These are phyloP conservation scores for Colletotrichum shisoi DNA, from an alignment of 2,329 filamentous ascomycete genomes.

Conservation along the genomic window DNA sequence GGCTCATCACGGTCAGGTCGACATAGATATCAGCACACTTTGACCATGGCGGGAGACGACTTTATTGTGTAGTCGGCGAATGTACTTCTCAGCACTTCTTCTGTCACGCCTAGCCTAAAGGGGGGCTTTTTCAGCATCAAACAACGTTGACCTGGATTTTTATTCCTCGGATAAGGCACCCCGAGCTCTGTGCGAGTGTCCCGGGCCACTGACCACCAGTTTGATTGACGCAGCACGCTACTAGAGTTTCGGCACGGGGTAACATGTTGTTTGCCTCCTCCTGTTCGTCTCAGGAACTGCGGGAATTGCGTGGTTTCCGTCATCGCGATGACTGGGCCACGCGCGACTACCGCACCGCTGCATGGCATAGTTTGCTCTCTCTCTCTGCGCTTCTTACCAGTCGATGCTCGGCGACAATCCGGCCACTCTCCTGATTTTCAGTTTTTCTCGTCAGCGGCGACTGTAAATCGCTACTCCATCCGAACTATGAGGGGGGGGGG, in stretches of 20 bases:
- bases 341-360: background rate
- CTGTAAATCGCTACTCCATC: constrained; percentile 8
- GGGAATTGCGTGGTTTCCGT: constrained; percentile 29
- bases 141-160: background rate
- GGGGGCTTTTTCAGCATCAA: background rate
- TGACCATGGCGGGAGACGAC: background rate
- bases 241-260: constrained; percentile 25
- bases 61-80: background rate
- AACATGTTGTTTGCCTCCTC: constrained; percentile 12
- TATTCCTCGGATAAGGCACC: constrained; percentile 3
- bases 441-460: background rate
- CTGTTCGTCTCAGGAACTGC: constrained; percentile 34
- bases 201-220: constrained; percentile 30
- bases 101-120: constrained; percentile 8
- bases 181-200: constrained; percentile 24
- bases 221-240: constrained; percentile 21
- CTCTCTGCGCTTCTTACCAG: constrained; percentile 5
- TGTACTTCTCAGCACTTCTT: background rate
- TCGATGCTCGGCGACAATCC: constrained; percentile 21
- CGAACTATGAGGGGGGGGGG: constrained; percentile 20
- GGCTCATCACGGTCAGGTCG: constrained; percentile 1
- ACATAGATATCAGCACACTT: constrained; percentile 16
- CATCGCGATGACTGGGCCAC: constrained; percentile 17
- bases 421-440: constrained; percentile 12
- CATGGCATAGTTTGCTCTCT: too few species aligned